phyloP scores from a whole-genome alignment of 495 filamentous ascomycete species.

The Annulohypoxylon maeteangense region DNA sequence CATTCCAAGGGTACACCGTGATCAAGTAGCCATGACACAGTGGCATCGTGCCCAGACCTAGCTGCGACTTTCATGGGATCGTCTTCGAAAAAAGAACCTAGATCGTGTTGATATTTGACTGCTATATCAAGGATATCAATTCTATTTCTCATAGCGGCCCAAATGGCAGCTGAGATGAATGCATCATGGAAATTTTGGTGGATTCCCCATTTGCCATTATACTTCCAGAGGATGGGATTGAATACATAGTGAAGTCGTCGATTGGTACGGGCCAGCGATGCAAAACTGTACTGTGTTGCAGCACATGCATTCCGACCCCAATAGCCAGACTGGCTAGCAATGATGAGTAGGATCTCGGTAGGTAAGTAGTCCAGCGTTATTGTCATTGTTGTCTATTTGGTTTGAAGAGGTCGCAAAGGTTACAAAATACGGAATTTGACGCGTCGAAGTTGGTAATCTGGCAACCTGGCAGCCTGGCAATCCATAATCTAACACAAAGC shows the following conservation, averaged over 20 bases:
- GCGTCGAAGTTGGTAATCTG: background rate
- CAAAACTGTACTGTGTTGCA: background rate
- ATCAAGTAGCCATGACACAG: conserved; percentile 21
- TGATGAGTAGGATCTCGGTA: conserved; percentile 3
- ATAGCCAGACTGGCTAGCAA: background rate
- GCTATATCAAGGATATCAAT: conserved; percentile 32
- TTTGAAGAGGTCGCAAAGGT: background rate
- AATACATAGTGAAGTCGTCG: conserved; percentile 20
- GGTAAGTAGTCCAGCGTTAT: conserved; percentile 2
- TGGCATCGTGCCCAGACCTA: background rate
- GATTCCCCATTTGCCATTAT: background rate
- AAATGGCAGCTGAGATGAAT: background rate
- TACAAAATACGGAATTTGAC: background rate
- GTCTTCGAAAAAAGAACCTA: background rate
- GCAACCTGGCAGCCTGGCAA: too few species aligned
- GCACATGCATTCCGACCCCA: too few species aligned
- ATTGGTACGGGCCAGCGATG: conserved; percentile 23
- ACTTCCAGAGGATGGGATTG: conserved; percentile 18
- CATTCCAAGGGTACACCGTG: conserved; percentile 20
- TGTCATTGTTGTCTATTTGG: background rate
- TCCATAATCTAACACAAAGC: background rate
- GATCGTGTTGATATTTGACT: background rate
- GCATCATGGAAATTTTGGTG: background rate
- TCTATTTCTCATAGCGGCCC: conserved; percentile 11
- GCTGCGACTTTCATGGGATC: conserved; percentile 4